Percentiles rank a stretch among this genome's conserved stretches.
Evolutionary conservation across 768 basidiomycete genomes (phyloP).

Genomic region (Lactarius sp.): DNA sequence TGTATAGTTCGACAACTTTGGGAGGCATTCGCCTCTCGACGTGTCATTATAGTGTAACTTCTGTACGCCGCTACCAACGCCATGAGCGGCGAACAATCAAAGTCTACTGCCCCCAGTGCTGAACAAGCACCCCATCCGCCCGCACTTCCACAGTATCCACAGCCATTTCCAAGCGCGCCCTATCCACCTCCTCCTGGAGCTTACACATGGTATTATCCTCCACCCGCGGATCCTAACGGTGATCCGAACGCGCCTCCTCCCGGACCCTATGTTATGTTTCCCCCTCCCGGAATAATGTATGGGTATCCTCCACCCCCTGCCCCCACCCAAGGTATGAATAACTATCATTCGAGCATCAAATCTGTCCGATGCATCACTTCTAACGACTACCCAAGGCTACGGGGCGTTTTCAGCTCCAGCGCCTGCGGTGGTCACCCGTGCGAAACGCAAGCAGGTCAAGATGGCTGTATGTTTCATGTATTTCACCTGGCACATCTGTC

Average conservation of each 20-base stretch:
- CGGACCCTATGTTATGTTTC: conserved; percentile 22
- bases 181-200: conserved; percentile 23
- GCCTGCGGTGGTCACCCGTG: conserved; percentile 30
- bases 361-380: neutral
- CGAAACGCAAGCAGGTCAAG: conserved; percentile 54
- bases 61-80: neutral
- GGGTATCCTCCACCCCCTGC: conserved; percentile 28
- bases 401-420: conserved; percentile 27
- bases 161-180: conserved; percentile 15
- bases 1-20: neutral
- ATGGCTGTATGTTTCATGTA: conserved; percentile 44
- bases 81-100: conserved; percentile 26
- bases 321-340: conserved; percentile 20
- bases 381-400: conserved; percentile 17
- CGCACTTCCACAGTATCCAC: conserved; percentile 21
- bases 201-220: conserved; percentile 26
- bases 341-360: neutral
- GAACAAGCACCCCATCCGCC: conserved; percentile 19
- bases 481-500: conserved; percentile 5
- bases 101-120: conserved; percentile 8
- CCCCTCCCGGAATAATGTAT: conserved; percentile 26
- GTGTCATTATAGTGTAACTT: neutral
- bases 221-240: conserved; percentile 21
- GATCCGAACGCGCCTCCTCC: conserved; percentile 22
- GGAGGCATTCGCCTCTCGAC: neutral